Conservation (phyloP, 768 basidiomycete species). For the Steccherinum ochraceum region DNA sequence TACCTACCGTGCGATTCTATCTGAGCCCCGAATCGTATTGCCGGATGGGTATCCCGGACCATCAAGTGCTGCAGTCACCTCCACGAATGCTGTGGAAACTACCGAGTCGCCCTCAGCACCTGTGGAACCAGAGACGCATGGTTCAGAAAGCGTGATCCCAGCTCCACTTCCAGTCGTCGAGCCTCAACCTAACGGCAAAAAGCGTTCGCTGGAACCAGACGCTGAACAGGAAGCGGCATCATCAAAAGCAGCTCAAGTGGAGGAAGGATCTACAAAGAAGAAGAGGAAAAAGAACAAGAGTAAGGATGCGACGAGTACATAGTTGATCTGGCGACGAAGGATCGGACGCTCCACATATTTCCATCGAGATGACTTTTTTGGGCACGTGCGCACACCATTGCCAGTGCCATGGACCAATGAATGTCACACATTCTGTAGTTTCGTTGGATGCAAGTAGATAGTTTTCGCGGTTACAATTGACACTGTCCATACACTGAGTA, state of each 20-base stretch:
- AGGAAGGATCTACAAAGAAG: constrained; percentile 12
- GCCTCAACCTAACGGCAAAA: background rate
- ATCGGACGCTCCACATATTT: no score
- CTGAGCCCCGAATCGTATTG: constrained; percentile 64
- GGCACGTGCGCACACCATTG: no score
- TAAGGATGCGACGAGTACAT: background rate
- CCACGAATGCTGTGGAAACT: background rate
- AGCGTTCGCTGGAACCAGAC: background rate
- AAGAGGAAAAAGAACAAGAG: constrained; percentile 19
- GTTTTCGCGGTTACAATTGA: no score
- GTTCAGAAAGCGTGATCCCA: background rate
- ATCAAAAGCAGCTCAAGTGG: background rate
- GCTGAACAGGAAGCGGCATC: background rate
- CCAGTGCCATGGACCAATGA: no score
- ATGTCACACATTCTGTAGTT: no score
- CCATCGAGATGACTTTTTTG: no score
- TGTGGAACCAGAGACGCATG: background rate
- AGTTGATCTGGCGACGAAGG: no score
- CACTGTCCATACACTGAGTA: no score
- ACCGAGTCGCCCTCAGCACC: background rate
- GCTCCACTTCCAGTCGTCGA: background rate
- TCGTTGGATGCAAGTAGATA: no score
- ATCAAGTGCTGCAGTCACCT: background rate
- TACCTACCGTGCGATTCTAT: constrained; percentile 75
- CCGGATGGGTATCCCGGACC: constrained; percentile 25